Conservation (phyloP, 2,329 filamentous ascomycete species). For the Fusarium nygamai region DNA sequence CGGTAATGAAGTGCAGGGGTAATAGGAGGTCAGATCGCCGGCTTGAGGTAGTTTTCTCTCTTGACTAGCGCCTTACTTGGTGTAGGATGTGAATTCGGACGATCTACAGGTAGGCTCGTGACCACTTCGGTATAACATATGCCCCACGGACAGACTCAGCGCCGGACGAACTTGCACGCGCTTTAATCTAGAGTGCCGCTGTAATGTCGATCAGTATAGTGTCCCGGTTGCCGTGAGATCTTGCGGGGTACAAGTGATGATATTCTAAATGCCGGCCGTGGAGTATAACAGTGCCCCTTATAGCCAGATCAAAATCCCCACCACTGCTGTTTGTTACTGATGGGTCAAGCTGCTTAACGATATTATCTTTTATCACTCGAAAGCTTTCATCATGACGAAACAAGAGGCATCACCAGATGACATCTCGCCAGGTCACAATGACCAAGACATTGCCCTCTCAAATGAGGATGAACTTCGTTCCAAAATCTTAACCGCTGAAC, state of each 20-base stretch:
- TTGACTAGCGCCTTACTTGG: neutral
- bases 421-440: neutral
- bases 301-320: neutral
- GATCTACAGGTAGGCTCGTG: neutral
- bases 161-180: neutral
- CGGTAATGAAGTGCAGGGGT: neutral
- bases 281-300: neutral
- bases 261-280: neutral
- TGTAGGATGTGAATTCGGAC: neutral
- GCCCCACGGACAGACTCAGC: neutral
- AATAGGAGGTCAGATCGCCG: neutral
- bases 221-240: neutral
- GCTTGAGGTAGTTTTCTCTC: neutral
- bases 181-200: neutral
- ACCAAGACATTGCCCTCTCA: neutral
- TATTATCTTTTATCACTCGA: accelerated
- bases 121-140: neutral
- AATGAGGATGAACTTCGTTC: neutral
- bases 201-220: neutral
- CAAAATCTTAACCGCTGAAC: neutral
- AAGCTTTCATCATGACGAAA: neutral
- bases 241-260: neutral
- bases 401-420: neutral
- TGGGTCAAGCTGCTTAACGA: too few relatives aligned
- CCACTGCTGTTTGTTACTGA: neutral